A percentile compares a stretch with the other conserved stretches of the same genome.
phyloP scores from a whole-genome alignment of 208 protist species.

The Wallacemonas sp. region DNA sequence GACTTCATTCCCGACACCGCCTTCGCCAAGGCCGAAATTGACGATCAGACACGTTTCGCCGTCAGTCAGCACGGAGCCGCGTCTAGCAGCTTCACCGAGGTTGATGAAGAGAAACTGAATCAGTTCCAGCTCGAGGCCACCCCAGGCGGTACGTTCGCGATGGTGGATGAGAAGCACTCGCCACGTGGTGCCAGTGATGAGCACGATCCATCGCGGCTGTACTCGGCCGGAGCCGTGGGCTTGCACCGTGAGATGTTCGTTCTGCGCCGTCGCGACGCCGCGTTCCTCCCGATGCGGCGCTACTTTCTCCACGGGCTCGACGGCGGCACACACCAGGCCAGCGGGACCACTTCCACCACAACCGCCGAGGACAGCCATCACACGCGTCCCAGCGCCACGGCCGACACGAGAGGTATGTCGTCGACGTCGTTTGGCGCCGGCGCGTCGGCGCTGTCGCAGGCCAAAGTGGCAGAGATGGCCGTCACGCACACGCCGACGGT shows the following conservation, averaged over 20 bases:
- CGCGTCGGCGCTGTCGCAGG: constrained; percentile 16
- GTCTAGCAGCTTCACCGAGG: background rate
- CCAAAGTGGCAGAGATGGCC: constrained; percentile 18
- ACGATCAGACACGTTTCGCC: background rate
- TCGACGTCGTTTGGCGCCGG: no score
- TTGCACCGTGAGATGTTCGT: constrained; percentile 64
- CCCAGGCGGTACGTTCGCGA: background rate
- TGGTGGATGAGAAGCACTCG: constrained; percentile 6
- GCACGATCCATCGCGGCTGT: constrained; percentile 26
- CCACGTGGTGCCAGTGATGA: constrained; percentile 11
- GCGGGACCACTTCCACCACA: background rate
- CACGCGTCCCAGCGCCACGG: no score
- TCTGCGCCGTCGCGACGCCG: constrained; percentile 30
- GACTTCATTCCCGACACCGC: constrained; percentile 68
- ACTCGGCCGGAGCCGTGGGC: constrained; percentile 58
- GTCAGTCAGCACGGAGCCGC: background rate
- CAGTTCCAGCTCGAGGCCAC: constrained; percentile 16
- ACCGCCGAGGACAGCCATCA: no score
- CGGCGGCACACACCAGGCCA: background rate
- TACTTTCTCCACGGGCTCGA: constrained; percentile 46
- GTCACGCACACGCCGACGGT: background rate
- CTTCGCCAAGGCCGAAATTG: constrained; percentile 19
- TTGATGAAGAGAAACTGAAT: constrained; percentile 3
- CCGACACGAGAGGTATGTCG: no score
- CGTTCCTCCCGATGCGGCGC: constrained; percentile 34